Percentiles rank a stretch among this genome's conserved stretches.
phyloP scores from a whole-genome alignment of 2,329 filamentous ascomycete species.

The Paraphoma sp. region DNA sequence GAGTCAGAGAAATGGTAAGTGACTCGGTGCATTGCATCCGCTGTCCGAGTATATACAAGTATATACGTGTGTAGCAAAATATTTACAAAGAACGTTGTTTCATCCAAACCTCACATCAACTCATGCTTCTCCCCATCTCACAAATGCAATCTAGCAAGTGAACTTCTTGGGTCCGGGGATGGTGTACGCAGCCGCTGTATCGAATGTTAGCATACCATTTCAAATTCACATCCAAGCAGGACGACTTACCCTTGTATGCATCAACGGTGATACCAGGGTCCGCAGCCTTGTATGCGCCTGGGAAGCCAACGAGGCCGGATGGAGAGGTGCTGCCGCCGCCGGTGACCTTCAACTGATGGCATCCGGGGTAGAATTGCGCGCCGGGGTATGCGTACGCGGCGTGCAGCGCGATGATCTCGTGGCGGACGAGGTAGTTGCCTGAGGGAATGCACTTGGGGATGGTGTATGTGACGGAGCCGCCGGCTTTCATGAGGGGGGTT shows the following conservation, averaged over 20 bases:
- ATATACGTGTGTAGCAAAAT: background rate
- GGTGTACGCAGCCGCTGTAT: slow-evolving; percentile 28
- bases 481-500: slow-evolving; percentile 53
- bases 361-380: slow-evolving; percentile 65
- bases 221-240: background rate
- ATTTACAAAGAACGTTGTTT: background rate
- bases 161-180: slow-evolving; percentile 38
- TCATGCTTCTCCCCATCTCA: background rate
- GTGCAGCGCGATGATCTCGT: slow-evolving; percentile 65
- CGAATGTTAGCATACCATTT: slow-evolving; percentile 4
- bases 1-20: too few species aligned
- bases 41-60: background rate
- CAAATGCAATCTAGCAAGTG: slow-evolving; percentile 27
- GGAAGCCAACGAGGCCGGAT: slow-evolving; percentile 56
- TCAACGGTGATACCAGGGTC: slow-evolving; percentile 63
- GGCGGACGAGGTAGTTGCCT: slow-evolving; percentile 65
- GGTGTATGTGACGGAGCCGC: slow-evolving; percentile 58
- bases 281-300: slow-evolving; percentile 59
- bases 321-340: slow-evolving; percentile 56
- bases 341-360: slow-evolving; percentile 63
- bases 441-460: slow-evolving; percentile 60
- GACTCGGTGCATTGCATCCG: too few species aligned
- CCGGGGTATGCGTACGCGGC: slow-evolving; percentile 57
- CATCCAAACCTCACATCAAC: too few species aligned
- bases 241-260: slow-evolving; percentile 53